A percentile compares a stretch with the other conserved stretches of the same genome.
phyloP scores from a whole-genome alignment of 1,284 basidiomycete species.

The Ustilago tritici region DNA sequence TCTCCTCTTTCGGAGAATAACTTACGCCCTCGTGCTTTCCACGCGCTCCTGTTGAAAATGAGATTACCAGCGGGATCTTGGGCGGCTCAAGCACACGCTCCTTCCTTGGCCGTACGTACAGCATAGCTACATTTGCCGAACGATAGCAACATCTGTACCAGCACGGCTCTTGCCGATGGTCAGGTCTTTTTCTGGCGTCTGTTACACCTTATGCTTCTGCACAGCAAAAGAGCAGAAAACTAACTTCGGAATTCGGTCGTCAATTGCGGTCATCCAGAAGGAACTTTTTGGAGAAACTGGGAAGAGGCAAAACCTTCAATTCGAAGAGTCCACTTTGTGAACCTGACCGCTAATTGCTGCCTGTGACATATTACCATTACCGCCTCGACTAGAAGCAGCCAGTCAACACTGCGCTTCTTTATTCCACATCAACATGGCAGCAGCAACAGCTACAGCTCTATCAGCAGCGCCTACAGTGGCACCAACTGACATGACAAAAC shows the following conservation, averaged over 20 bases:
- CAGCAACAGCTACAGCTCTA: neutral
- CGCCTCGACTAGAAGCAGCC: neutral
- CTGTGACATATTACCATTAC: neutral
- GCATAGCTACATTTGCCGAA: neutral
- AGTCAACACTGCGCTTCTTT: no score
- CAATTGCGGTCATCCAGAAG: neutral
- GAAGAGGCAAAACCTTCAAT: neutral
- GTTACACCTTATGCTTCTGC: neutral
- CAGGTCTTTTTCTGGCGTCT: neutral
- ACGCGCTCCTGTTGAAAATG: no score
- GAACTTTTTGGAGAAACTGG: constrained; percentile 11
- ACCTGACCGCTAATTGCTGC: neutral
- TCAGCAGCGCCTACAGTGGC: constrained; percentile 12
- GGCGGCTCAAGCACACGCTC: neutral
- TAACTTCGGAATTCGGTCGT: constrained; percentile 6
- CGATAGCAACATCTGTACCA: neutral
- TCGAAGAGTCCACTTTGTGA: neutral
- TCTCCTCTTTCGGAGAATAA: neutral
- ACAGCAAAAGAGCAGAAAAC: neutral
- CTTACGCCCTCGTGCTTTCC: no score
- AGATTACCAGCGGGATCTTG: no score
- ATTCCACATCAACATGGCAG: constrained; percentile 14
- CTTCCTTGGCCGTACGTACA: neutral
- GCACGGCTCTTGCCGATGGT: neutral
- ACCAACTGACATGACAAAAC: constrained; percentile 21